Evolutionary conservation across 2,329 filamentous ascomycete species (phyloP).

Genomic region (Claviceps quebecensis): DNA sequence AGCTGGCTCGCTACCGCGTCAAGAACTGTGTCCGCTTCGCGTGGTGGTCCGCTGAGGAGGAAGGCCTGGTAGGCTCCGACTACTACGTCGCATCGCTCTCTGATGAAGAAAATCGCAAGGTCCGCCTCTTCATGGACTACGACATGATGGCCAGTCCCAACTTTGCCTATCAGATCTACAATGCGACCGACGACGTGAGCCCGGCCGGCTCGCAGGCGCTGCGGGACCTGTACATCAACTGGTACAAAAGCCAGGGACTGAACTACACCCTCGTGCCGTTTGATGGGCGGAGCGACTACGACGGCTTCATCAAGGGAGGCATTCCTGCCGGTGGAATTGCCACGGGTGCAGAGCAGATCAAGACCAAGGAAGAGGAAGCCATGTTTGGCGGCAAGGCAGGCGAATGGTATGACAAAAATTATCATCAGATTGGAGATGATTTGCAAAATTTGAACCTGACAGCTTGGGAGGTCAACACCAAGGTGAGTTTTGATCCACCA

Average conservation of each 20-base stretch:
- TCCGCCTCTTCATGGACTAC: slow-evolving; percentile 55
- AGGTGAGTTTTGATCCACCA: slow-evolving; percentile 24
- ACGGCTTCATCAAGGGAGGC: slow-evolving; percentile 57
- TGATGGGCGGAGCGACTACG: slow-evolving; percentile 69
- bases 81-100: slow-evolving; percentile 44
- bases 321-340: slow-evolving; percentile 66
- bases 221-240: slow-evolving; percentile 52
- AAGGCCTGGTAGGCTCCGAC: slow-evolving; percentile 49
- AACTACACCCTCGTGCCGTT: slow-evolving; percentile 61
- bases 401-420: slow-evolving; percentile 43
- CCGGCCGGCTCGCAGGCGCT: slow-evolving; percentile 59
- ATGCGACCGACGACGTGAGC: slow-evolving; percentile 55
- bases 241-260: slow-evolving; percentile 46
- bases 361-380: slow-evolving; percentile 50
- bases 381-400: slow-evolving; percentile 60
- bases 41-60: slow-evolving; percentile 56
- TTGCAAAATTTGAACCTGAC: slow-evolving; percentile 42
- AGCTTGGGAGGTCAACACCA: slow-evolving; percentile 47
- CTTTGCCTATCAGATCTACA: slow-evolving; percentile 55
- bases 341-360: slow-evolving; percentile 64
- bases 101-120: slow-evolving; percentile 44
- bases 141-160: slow-evolving; percentile 57
- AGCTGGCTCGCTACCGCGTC: slow-evolving; percentile 41
- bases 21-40: slow-evolving; percentile 54
- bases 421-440: slow-evolving; percentile 49